Evolutionary conservation across 805 yeast genomes (phyloP), one percentile per base, ranked within the genome.

Genomic region (Clavispora fructus): DNA sequence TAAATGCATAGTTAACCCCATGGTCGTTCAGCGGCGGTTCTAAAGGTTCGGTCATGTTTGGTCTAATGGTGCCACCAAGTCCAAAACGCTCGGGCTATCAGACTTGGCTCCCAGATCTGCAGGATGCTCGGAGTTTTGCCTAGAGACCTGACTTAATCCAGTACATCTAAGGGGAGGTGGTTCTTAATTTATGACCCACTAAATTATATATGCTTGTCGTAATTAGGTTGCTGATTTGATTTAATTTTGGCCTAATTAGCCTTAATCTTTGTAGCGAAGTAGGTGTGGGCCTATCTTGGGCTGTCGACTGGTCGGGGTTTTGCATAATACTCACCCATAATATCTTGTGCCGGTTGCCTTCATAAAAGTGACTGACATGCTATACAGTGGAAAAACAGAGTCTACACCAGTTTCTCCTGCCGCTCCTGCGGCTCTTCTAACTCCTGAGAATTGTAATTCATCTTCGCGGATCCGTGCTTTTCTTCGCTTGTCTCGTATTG

Each of bases 391-490:
- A 13, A 17, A 28, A 12, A 11, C 32, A 7, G 32, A 26, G 14
- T 23, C 33, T 26, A 11, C 32, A 9, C 7, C 41, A 27, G 5
- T 11, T 14, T 8, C 29, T 5, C n/a, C 43, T 7, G 26, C n/a
- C 31, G 35, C 39, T 11, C 54, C 53, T 4, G 33, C 28, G 11
- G 17, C 28, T 9, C 50, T 67, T 16, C 48, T 59, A 7, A 52
- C 65, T 0, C 61, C 67, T 4, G 64, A 63, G n/a, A 67, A 62
- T 45, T 71, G 77, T 54, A 47, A 52, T 12, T 55, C 68, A 9
- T 61, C 68, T 10, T 45, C 66, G 6, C 49, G 74, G 28, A 58
- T 71, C 44, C 54, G 71, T 41, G 68, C 65, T 23, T 71, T 71
- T 52, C 60, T 71, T 13, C 58, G 66, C 7, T 60, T 64, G n/a